Percentiles rank a stretch among this genome's conserved stretches.
These are phyloP conservation scores for Boletus pseudo-olivaceus DNA, from an alignment of 768 basidiomycete species.

Conservation along the genomic window DNA sequence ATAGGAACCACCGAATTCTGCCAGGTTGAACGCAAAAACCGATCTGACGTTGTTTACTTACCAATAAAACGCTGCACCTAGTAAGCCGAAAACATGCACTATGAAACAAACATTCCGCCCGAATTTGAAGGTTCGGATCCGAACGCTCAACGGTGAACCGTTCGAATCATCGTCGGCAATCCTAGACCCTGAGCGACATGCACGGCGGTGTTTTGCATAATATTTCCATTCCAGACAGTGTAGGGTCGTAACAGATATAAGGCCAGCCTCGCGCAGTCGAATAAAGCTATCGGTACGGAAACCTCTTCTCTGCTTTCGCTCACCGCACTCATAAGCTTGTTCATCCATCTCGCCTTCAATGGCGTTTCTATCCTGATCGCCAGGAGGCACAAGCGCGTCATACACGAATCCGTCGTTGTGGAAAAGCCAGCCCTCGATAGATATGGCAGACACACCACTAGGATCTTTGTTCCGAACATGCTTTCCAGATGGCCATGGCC, in stretches of 20 bases:
- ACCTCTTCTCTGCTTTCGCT: not conserved
- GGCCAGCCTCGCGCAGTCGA: not conserved
- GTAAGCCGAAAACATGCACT: no score
- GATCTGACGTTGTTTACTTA: no score
- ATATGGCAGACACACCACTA: not conserved
- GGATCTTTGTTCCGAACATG: constrained; percentile 14
- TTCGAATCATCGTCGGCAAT: not conserved
- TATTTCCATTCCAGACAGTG: not conserved
- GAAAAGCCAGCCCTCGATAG: not conserved
- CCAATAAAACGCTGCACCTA: no score
- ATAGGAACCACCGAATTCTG: no score
- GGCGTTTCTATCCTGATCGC: not conserved
- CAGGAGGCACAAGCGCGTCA: not conserved
- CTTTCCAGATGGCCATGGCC: constrained; percentile 16
- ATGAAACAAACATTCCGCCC: no score
- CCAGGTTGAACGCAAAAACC: no score
- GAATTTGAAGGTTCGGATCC: no score
- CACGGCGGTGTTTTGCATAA: not conserved
- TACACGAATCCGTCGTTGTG: no score
- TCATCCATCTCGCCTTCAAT: not conserved
- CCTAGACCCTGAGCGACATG: not conserved
- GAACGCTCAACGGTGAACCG: no score
- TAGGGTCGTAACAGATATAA: not conserved
- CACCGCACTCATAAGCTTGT: not conserved
- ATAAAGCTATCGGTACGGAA: not conserved